Base-by-base conservation (phyloP, 441 rosid species). In the Adansonia grandidieri region DNA sequence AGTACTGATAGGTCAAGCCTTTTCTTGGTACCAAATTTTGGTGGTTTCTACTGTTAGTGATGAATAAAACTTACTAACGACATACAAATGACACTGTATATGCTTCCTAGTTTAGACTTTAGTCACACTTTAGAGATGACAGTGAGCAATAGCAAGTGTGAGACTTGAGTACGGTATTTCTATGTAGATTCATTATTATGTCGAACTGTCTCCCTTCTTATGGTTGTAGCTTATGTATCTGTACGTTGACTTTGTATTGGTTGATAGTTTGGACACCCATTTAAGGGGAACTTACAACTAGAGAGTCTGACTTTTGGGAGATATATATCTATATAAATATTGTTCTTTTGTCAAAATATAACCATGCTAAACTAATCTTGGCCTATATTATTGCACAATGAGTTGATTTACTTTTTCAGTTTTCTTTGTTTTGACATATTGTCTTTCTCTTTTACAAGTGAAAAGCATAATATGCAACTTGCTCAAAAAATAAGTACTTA, bases 361-460 rank as follows among this genome's bases (percentile, higher is more conserved):
- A 66, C 56, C 9, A 5, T 20, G 40, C n/a, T 20, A 68, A 19
- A 45, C 24, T 68, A 47, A 47, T 20, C 40, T 47, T 6, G 42
- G 54, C 4, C 13, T 69, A 11, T 69, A 47, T 69, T 20, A 69
- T 47, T 47, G 56, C 57, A 47, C 20, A 69, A 69, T 20, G 17
- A 69, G 57, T 69, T 67, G 24, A 8, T 60, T 14, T 51, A 44
- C 51, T 69, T 69, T 19, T 67, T 69, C 14, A 13, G 44, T 69
- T 45, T 69, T 69, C 42, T 48, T 50, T 14, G 60, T 71, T 71
- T 62, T 71, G 74, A 71, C 45, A 7, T 70, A 22, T 22, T 70
- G 9, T 51, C 61, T 14, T 51, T 71, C 22, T 60, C 74, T 71
- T 70, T 70, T 51, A 7, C 17, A 22, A 69, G 73, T 48, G 13